Evolutionary conservation across 768 basidiomycete genomes (phyloP), one percentile per base, ranked within the genome.

Genomic region (Leucosporidium yakuticum): DNA sequence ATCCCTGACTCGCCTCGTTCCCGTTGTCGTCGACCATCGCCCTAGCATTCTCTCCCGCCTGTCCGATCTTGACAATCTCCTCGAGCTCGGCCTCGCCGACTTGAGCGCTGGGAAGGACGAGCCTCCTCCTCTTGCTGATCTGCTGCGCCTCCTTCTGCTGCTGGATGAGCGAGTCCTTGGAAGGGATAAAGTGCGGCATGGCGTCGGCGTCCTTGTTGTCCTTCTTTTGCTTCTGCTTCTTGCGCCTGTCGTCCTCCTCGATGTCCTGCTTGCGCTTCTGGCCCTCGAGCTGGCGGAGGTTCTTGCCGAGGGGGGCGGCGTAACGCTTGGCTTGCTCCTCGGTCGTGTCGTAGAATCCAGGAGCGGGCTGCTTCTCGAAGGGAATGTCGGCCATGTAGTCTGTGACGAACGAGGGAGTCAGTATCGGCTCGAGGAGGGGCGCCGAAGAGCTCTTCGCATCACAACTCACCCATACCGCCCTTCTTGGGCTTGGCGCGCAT

Each of bases 341-440:
- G 0, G 88, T 84, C 3, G 91, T 93, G 77, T 99, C 96, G 79
- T 98, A 99, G 80, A 99, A 99, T 0, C 96, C 96, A 15, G 94
- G 80, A 0, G 91, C 93, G 0, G 96, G 84, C 76, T 90, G 90
- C 82, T 98, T 97, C 81, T 99, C 96, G 77, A 98, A 98, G 0
- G 96, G 96, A 73, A 97, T 96, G 77, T 99, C 96, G 60, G 92
- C 86, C 76, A 97, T 99, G 81, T 98, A 99, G 90, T 96, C 71
- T 39, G 73, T 9, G 56, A 29, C 17, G 27, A 34, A 15, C n/a
- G 60, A 34, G 36, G 60, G 14, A 64, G 68, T 68, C 48, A 76
- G 67, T 51, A 62, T 44, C 11, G 55, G 21, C 39, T 36, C 19
- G 27, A 25, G 17, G 49, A 50, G 61, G 47, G 56, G 48, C 39